Evolutionary conservation across 1,139 yeast species (phyloP), one percentile per base, ranked within the genome.

Genomic region (Groenewaldozyma sp.): DNA sequence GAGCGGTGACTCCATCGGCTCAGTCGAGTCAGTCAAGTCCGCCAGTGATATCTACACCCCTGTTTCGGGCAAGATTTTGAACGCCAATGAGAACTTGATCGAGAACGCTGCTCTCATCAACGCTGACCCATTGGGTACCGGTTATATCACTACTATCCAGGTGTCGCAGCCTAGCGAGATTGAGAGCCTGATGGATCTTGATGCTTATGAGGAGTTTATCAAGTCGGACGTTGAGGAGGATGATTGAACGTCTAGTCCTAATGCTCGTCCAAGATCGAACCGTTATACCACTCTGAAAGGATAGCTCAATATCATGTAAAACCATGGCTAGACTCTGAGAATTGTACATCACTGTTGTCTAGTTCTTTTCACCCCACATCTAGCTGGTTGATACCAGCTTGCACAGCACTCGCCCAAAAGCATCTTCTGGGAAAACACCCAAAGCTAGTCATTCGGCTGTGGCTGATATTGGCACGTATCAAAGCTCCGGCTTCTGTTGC

Each of bases 1-100:
- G 44, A 70, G 71, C 41, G 94, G 94, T 40, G 97, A 87, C 49
- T 68, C 91, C 13, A 69, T 91, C 58, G 96, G 96, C 16, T 82
- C 95, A 24, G 94, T 91, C 32, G 99, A 91, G 65, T 76, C 88
- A 37, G 98, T 91, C 58, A 91, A 91, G 68, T 77, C 91, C 45
- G 96, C 98, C 22, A 76, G 87, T 48, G 98, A 93, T 60, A 80
- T 91, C 49, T 91, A 88, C 64, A 69, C 88, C 16, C 99, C 99
- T 40, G 82, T 86, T 27, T 64, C 71, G 17, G 95, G 95, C 41
- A 82, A 75, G 52, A 70, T 91, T 34, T 50, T 78, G 42, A 95
- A 79, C 50, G 75, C 78, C 49, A 93, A 91, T 65, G 70, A 67
- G 33, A 62, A 54, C 18, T 71, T 91, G 52, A 81, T 76, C 51